A percentile compares a stretch with the other conserved stretches of the same genome.
phyloP scores from a whole-genome alignment of 768 basidiomycete species.

The Harrya chromipes region DNA sequence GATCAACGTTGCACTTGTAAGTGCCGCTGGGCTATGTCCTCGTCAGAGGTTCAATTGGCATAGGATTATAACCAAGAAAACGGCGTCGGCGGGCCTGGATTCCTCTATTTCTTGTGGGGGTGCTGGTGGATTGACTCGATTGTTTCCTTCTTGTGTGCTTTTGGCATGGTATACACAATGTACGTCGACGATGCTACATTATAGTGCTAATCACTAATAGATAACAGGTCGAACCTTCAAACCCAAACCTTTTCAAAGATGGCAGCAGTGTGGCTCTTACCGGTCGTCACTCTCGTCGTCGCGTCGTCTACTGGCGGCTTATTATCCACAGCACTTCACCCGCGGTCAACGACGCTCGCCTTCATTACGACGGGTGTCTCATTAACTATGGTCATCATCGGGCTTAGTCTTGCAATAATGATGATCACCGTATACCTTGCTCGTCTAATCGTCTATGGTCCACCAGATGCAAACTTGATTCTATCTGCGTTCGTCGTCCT shows the following conservation, averaged over 20 bases:
- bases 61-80: constrained; percentile 35
- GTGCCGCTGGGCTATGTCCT: constrained; percentile 4
- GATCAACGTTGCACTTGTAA: constrained; percentile 39
- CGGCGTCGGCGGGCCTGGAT: constrained; percentile 34
- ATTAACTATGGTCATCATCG: constrained; percentile 42
- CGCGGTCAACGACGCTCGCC: constrained; percentile 37
- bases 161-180: constrained; percentile 52
- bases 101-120: constrained; percentile 44
- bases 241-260: constrained; percentile 39
- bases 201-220: background rate
- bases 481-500: constrained; percentile 48
- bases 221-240: constrained; percentile 42
- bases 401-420: constrained; percentile 46
- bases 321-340: constrained; percentile 37
- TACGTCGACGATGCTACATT: constrained; percentile 10
- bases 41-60: background rate
- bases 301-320: constrained; percentile 50
- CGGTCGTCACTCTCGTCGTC: constrained; percentile 52
- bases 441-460: constrained; percentile 41
- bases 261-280: constrained; percentile 48
- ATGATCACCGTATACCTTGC: constrained; percentile 47
- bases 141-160: constrained; percentile 40
- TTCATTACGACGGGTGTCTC: constrained; percentile 43
- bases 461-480: constrained; percentile 38
- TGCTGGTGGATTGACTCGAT: constrained; percentile 51